phyloP scores from a whole-genome alignment of 257 asterid genomes.

The Nicotiana noctiflora region DNA sequence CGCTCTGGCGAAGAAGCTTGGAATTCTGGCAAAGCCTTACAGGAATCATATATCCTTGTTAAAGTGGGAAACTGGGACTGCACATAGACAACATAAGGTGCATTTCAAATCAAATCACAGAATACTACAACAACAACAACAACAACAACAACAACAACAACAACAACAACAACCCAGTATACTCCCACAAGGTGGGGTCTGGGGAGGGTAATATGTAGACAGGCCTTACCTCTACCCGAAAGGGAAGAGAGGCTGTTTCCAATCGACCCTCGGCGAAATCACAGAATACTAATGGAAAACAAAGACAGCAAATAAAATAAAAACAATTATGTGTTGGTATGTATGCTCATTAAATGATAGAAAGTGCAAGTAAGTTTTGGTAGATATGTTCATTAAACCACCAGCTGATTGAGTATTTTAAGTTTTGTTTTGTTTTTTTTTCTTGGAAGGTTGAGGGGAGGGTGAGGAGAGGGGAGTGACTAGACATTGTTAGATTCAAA shows the following conservation, averaged over 20 bases:
- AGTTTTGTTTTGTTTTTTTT: background rate
- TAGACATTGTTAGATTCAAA: background rate
- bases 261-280: no score
- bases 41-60: conserved; percentile 34
- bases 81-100: background rate
- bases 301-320: background rate
- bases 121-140: no score
- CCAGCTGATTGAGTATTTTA: background rate
- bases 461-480: background rate
- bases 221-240: no score
- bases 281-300: no score
- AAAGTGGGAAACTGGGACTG: conserved; percentile 53
- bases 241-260: no score
- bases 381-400: background rate
- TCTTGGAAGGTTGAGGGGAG: background rate
- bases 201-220: no score
- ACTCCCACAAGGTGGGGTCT: no score
- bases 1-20: conserved; percentile 53
- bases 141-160: no score
- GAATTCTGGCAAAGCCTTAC: conserved; percentile 50
- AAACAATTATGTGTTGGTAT: background rate
- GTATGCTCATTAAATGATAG: background rate
- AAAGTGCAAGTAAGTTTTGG: background rate
- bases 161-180: no score
- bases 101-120: background rate